Evolutionary conservation across 2,329 filamentous ascomycete species (phyloP).

Genomic region (Neodidymelliopsis sp.): DNA sequence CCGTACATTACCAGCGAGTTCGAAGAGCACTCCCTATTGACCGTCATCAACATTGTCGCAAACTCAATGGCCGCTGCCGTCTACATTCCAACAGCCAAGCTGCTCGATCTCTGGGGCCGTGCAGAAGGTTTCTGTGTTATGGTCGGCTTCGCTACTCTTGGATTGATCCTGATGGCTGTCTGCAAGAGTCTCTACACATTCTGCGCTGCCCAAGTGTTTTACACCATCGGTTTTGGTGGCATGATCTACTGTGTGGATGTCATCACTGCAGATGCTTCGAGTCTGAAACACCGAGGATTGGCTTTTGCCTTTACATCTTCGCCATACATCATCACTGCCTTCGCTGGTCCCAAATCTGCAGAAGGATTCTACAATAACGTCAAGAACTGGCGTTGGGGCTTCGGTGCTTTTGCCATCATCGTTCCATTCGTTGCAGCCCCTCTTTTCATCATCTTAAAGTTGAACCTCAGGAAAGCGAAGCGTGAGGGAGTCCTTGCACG

Average conservation of each 20-base stretch:
- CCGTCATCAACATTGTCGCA: slow-evolving; percentile 36
- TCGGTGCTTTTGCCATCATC: slow-evolving; percentile 70
- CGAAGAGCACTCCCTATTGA: slow-evolving; percentile 35
- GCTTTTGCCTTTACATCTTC: slow-evolving; percentile 59
- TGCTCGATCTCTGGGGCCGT: slow-evolving; percentile 51
- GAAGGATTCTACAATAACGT: slow-evolving; percentile 55
- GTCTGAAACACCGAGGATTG: slow-evolving; percentile 64
- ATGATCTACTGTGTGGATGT: slow-evolving; percentile 68
- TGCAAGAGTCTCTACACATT: slow-evolving; percentile 59
- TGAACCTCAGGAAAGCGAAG: slow-evolving; percentile 62
- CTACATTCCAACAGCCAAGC: slow-evolving; percentile 49
- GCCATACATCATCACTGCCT: slow-evolving; percentile 28
- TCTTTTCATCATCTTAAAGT: slow-evolving; percentile 61
- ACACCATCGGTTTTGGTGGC: slow-evolving; percentile 66
- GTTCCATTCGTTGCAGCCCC: slow-evolving; percentile 67
- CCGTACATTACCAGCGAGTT: slow-evolving; percentile 44
- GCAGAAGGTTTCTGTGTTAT: slow-evolving; percentile 47
- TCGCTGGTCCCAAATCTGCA: slow-evolving; percentile 25
- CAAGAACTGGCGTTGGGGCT: slow-evolving; percentile 64
- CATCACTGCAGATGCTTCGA: slow-evolving; percentile 68
- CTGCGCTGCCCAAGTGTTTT: slow-evolving; percentile 34
- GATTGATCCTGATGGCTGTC: slow-evolving; percentile 70
- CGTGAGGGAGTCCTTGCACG: slow-evolving; percentile 58
- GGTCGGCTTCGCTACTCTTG: slow-evolving; percentile 37
- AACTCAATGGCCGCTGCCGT: slow-evolving; percentile 42